These are phyloP conservation scores for Elasticomyces elasticus DNA, from an alignment of 495 filamentous ascomycete genomes.

Conservation along the genomic window DNA sequence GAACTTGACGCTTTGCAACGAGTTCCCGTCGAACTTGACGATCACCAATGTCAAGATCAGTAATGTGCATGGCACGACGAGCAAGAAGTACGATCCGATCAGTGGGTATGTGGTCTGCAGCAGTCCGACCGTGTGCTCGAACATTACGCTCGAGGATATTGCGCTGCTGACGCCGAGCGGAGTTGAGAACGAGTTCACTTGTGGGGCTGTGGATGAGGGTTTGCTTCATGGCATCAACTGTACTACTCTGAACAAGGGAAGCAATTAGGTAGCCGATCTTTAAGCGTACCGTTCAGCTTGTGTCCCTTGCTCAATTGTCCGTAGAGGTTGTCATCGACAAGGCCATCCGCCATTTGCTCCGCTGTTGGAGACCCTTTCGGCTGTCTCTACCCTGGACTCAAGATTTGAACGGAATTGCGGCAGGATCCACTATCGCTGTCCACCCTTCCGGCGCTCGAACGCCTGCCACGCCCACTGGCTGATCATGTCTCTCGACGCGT, in stretches of 20 bases:
- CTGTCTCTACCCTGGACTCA: too few species aligned
- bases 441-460: too few species aligned
- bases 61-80: constrained; percentile 40
- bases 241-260: constrained; percentile 18
- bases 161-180: constrained; percentile 44
- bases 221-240: constrained; percentile 19
- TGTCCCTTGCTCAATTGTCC: too few species aligned
- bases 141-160: constrained; percentile 44
- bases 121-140: constrained; percentile 43
- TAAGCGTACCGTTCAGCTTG: not conserved
- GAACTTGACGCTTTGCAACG: constrained; percentile 51
- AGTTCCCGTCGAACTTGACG: constrained; percentile 48
- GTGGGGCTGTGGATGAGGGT: constrained; percentile 39
- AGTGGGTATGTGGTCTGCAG: constrained; percentile 50
- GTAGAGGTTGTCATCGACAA: too few species aligned
- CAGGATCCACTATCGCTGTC: too few species aligned
- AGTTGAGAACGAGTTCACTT: constrained; percentile 38
- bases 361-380: too few species aligned
- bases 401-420: too few species aligned
- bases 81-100: constrained; percentile 39
- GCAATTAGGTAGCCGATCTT: constrained; percentile 4
- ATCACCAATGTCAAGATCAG: constrained; percentile 34
- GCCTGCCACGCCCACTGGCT: too few species aligned
- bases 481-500: too few species aligned
- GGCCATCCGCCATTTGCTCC: too few species aligned